phyloP scores from a whole-genome alignment of 75 land plant genomes.

The Larix kaempferi region DNA sequence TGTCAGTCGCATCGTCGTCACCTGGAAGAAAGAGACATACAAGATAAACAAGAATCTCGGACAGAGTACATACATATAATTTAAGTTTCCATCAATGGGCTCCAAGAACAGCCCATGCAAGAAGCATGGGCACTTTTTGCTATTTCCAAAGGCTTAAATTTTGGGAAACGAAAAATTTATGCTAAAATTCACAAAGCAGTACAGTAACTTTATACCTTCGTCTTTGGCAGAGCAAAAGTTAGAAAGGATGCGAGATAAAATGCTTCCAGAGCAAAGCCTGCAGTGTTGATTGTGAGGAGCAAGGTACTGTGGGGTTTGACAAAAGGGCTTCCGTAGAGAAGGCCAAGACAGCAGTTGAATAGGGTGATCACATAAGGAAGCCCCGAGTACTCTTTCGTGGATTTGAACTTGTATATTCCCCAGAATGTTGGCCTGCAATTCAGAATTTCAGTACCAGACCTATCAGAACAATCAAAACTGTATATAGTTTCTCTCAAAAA shows the following conservation, averaged over 20 bases:
- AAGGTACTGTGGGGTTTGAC: conserved; percentile 50
- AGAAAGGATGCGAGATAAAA: conserved; percentile 38
- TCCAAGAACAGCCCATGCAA: too few species aligned
- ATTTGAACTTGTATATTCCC: conserved; percentile 39
- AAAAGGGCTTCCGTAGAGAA: conserved; percentile 48
- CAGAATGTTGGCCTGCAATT: conserved; percentile 54
- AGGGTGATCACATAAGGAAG: conserved; percentile 64
- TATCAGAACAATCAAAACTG: not conserved
- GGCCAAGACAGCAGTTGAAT: conserved; percentile 63
- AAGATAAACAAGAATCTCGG: too few species aligned
- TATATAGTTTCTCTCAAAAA: not conserved
- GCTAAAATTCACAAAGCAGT: too few species aligned
- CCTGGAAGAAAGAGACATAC: not conserved
- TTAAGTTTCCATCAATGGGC: too few species aligned
- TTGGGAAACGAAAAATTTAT: too few species aligned
- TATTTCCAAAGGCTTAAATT: too few species aligned
- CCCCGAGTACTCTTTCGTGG: conserved; percentile 56
- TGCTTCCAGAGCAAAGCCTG: conserved; percentile 40
- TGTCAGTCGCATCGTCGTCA: not conserved
- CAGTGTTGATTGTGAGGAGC: conserved; percentile 54
- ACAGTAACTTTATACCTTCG: not conserved
- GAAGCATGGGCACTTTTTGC: too few species aligned
- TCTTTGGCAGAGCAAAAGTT: conserved; percentile 12
- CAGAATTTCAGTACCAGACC: not conserved
- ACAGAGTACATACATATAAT: too few species aligned